Percentiles rank a stretch among this genome's conserved stretches.
Evolutionary conservation across 2,329 filamentous ascomycete species (phyloP).

Genomic region (Aspergillus jensenii): DNA sequence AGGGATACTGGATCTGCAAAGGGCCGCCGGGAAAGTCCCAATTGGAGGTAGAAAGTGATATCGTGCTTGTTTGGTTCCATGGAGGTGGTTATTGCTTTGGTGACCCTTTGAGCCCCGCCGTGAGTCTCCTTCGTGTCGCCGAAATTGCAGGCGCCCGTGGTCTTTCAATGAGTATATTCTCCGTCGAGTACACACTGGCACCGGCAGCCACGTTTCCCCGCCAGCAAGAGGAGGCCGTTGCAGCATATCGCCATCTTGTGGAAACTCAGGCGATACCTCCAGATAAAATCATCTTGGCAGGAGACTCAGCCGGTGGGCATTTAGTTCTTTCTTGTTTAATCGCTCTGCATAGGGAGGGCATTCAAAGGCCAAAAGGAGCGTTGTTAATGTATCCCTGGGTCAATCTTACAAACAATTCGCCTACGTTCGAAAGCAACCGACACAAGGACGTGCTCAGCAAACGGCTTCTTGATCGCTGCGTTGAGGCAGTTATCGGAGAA

Average conservation of each 20-base stretch:
- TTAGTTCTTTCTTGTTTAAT: not conserved
- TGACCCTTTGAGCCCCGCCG: not conserved
- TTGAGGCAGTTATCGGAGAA: not conserved
- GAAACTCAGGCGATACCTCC: not conserved
- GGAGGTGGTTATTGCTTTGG: constrained; percentile 2
- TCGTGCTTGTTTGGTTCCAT: constrained; percentile 1
- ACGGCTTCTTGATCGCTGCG: constrained; percentile 4
- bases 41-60: not conserved
- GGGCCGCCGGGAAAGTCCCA: not conserved
- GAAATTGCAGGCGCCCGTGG: not conserved
- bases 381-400: constrained; percentile 2
- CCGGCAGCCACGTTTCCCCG: not conserved
- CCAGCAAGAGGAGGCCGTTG: constrained; percentile 1
- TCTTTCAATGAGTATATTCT: not conserved
- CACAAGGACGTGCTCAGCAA: constrained; percentile 2
- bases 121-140: not conserved
- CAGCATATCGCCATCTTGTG: not conserved
- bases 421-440: not conserved
- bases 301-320: not conserved
- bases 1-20: constrained; percentile 2
- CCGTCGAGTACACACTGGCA: not conserved
- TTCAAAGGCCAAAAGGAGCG: not conserved
- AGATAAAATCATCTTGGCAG: not conserved
- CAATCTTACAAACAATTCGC: not conserved
- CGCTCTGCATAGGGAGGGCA: not conserved